Percentiles rank a stretch among this genome's conserved stretches.
phyloP scores from a whole-genome alignment of 805 yeast genomes.

The Nakazawaea laoshanensis region DNA sequence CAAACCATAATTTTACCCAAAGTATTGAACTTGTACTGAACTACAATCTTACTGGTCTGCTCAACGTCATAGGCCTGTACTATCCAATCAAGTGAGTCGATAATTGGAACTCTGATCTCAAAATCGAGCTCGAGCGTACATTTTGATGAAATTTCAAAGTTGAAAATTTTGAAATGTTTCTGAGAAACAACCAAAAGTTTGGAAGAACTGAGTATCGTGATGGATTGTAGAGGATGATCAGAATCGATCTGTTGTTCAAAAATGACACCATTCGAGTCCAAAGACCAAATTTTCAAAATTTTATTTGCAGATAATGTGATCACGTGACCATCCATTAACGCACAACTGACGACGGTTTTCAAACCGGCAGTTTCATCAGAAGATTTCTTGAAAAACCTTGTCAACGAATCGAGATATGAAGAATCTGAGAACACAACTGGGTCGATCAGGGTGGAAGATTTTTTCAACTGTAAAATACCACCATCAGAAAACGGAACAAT shows the following conservation, averaged over 20 bases:
- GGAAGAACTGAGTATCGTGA: too few relatives aligned
- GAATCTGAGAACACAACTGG: slow-evolving; percentile 42
- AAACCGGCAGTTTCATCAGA: slow-evolving; percentile 16
- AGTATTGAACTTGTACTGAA: slow-evolving; percentile 8
- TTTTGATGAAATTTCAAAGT: too few relatives aligned
- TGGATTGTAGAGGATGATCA: too few relatives aligned
- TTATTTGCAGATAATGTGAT: slow-evolving; percentile 49
- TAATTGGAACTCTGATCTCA: too few relatives aligned
- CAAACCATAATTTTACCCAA: slow-evolving; percentile 2
- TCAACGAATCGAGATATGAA: slow-evolving; percentile 29
- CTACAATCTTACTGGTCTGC: not conserved
- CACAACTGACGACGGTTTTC: slow-evolving; percentile 12
- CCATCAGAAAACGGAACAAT: slow-evolving; percentile 71
- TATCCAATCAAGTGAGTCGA: slow-evolving; percentile 2
- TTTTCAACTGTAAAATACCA: slow-evolving; percentile 50
- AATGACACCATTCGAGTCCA: slow-evolving; percentile 22
- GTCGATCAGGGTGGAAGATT: slow-evolving; percentile 17
- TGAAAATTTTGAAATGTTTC: too few relatives aligned
- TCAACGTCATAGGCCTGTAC: slow-evolving; percentile 3
- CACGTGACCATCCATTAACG: slow-evolving; percentile 15
- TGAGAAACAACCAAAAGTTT: too few relatives aligned
- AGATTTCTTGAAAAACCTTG: slow-evolving; percentile 15
- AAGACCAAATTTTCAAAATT: slow-evolving; percentile 52
- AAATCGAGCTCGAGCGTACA: too few relatives aligned
- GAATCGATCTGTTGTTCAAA: slow-evolving; percentile 12